Evolutionary conservation across 78 protist species (phyloP), one percentile per base, ranked within the genome.

Genomic region (Parvularia atlantis): DNA sequence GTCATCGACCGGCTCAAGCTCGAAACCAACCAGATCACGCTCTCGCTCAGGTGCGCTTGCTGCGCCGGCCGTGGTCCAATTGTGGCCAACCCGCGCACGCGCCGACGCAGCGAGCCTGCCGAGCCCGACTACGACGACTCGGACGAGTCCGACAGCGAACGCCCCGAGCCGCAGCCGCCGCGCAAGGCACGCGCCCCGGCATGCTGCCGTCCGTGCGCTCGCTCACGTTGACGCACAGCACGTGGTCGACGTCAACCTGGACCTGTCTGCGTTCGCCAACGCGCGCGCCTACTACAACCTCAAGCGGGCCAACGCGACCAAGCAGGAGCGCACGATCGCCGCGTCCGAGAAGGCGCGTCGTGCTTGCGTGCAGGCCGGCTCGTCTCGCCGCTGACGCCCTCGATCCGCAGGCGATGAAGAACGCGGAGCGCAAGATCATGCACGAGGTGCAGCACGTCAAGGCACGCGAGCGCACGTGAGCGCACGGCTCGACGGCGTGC

Each of bases 261-360:
- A 60, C 19, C 53, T 59, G 31, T 28, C 86, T n/a, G 98, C 95
- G 11, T 59, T 52, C 72, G 90, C 87, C 69, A 95, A 95, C 66
- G 94, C 95, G 31, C 67, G 80, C 56, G 7, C 39, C 26, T 91
- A 71, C 58, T 87, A 82, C 14, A 52, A 71, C 59, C 60, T 71
- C 52, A 50, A 79, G 58, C 68, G 41, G 43, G 53, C 77, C 43
- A 50, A 36, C 0, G 81, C 63, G 31, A 66, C 24, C 19, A 61
- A 75, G 58, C 68, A 74, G 70, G 57, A 36, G 36, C 11, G 40
- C 20, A 48, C 57, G 60, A 10, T 43, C 31, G 44, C 31, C 1
- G 50, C 44, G 30, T 13, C 40, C 7, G 30, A 19, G 19, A 26
- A 2, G 40, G 62, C 62, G 43, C 5, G 0, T 26, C 26, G 41